Conservation (phyloP, 2,329 filamentous ascomycete genomes). For the Alternaria brassicicola region DNA sequence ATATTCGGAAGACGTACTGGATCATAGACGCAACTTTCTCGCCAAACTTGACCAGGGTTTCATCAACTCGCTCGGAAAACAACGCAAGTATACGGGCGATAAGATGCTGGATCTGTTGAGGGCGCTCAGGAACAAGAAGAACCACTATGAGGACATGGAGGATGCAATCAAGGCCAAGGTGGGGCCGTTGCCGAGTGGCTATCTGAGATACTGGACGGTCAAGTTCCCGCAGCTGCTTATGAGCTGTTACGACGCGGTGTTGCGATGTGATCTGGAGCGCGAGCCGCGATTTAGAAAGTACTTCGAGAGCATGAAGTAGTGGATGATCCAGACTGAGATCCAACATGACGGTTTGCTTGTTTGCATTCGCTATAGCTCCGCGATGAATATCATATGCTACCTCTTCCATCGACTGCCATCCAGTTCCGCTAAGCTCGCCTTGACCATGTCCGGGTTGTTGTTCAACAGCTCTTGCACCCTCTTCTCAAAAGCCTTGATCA, state of each 20-base stretch:
- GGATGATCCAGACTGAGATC: background rate
- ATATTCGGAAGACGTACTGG: constrained; percentile 53
- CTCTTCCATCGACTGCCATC: constrained; percentile 35
- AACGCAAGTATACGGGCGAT: constrained; percentile 89
- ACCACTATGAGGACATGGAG: constrained; percentile 97
- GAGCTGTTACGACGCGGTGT: constrained; percentile 67
- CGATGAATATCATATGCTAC: background rate
- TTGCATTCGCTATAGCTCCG: background rate
- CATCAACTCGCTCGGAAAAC: constrained; percentile 87
- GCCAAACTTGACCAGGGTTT: constrained; percentile 77
- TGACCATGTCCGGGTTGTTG: constrained; percentile 27
- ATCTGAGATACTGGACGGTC: constrained; percentile 81
- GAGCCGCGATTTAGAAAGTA: constrained; percentile 16
- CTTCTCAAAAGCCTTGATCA: constrained; percentile 93
- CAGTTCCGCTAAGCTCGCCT: constrained; percentile 33
- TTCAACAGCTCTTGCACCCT: constrained; percentile 66
- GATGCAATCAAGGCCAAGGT: constrained; percentile 76
- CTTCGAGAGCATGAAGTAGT: constrained; percentile 12
- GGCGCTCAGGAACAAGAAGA: constrained; percentile 92
- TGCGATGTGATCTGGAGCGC: constrained; percentile 12
- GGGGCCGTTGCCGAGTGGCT: constrained; percentile 77
- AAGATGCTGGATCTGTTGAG: constrained; percentile 84
- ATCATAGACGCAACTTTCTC: constrained; percentile 76
- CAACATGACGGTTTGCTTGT: background rate
- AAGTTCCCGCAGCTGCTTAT: constrained; percentile 81